Percentiles rank a stretch among this genome's conserved stretches.
phyloP scores from a whole-genome alignment of 2,329 filamentous ascomycete genomes.

The Gaeumannomyces tritici region DNA sequence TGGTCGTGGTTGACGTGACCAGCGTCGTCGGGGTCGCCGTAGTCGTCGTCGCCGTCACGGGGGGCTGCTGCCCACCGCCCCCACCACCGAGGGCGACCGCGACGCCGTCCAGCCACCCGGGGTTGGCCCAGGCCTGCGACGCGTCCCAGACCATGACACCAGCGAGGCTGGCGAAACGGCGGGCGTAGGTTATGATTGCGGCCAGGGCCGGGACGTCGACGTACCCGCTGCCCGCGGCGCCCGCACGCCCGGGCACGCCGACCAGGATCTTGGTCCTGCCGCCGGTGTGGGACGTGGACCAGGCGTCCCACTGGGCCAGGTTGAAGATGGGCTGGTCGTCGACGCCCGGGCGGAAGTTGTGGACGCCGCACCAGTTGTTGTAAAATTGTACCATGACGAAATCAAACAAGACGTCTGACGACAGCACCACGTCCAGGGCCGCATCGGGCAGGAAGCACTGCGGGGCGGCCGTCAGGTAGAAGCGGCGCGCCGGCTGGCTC shows the following conservation, averaged over 20 bases:
- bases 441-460: conserved; percentile 59
- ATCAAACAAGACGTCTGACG: conserved; percentile 42
- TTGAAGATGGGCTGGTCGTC: conserved; percentile 46
- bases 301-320: conserved; percentile 54
- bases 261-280: conserved; percentile 55
- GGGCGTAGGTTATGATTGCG: conserved; percentile 41
- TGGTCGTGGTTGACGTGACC: conserved; percentile 2
- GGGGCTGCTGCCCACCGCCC: not conserved
- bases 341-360: conserved; percentile 35
- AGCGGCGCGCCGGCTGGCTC: conserved; percentile 34
- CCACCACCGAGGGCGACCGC: conserved; percentile 19
- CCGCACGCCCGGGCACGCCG: conserved; percentile 46
- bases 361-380: conserved; percentile 57
- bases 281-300: conserved; percentile 46
- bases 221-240: conserved; percentile 46
- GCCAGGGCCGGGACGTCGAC: conserved; percentile 32
- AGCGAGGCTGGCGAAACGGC: conserved; percentile 49
- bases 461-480: conserved; percentile 55
- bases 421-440: conserved; percentile 46
- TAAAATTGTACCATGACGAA: conserved; percentile 58
- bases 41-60: conserved; percentile 5
- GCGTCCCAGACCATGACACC: conserved; percentile 65
- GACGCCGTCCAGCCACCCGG: conserved; percentile 41
- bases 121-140: conserved; percentile 49
- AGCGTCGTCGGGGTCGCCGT: conserved; percentile 2